Evolutionary conservation across 306 rosid species (phyloP), one percentile per base, ranked within the genome.

Genomic region (Begonia fuchsioides): DNA sequence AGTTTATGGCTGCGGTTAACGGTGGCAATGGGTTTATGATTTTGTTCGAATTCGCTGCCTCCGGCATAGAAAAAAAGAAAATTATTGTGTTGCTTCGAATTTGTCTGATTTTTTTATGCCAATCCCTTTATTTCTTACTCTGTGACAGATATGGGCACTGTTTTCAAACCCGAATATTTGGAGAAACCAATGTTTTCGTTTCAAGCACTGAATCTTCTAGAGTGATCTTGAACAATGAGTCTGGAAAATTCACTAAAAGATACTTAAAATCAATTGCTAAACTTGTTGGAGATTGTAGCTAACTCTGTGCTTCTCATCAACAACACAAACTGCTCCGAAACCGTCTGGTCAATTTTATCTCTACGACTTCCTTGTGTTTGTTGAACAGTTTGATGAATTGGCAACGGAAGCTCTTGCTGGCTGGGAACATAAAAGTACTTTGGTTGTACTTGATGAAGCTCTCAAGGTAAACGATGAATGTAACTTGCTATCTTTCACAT

Each of bases 1-100:
- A 90, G 26, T 90, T 90, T 80, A 79, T 90, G 93, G 86, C 97
- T 6, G 86, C 97, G 67, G 68, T 72, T 12, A 76, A 75, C 12
- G 67, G 84, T 61, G 51, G 56, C 48, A 71, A 70, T 38, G 97
- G 12, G 72, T 90, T 32, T 75, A 90, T 50, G 80, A 84, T 54
- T 90, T 84, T 61, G 97, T 84, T 14, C 63, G 61, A 17, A 14
- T 55, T 57, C 94, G 95, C 49, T 76, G 73, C 39, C 79, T 70
- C 67, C 64, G 77, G 95, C 76, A 65, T 26, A 26, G 7, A 26
- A 26, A n/a, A n/a, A n/a, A n/a, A n/a, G n/a, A n/a, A n/a, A n/a
- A n/a, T n/a, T n/a, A n/a, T n/a, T n/a, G n/a, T n/a, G n/a, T n/a
- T n/a, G 35, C 8, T 26, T 26, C 7, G 35, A 26, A 26, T 26